Conservation (phyloP, 495 filamentous ascomycete species). For the Amphirosellinia nigrospora region DNA sequence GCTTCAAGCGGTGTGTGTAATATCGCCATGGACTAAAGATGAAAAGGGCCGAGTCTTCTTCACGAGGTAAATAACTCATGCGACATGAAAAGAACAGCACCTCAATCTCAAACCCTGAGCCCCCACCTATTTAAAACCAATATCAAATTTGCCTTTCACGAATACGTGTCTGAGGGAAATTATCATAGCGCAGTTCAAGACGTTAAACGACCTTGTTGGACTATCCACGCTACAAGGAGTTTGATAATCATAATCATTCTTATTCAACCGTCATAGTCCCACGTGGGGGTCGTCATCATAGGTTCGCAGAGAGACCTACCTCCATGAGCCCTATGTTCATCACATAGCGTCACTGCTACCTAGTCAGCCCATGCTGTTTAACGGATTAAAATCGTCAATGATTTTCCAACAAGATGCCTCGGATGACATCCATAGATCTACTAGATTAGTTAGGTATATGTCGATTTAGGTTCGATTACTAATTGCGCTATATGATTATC, state of each 20-base stretch:
- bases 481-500: too few species aligned
- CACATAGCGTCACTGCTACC: background rate
- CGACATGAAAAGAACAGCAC: background rate
- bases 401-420: background rate
- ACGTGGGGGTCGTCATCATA: constrained; percentile 9
- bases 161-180: background rate
- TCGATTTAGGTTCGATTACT: too few species aligned
- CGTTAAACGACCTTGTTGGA: background rate
- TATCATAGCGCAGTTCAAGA: background rate
- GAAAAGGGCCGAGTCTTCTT: constrained; percentile 8
- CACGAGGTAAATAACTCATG: background rate
- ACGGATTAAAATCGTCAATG: background rate
- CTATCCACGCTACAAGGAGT: background rate
- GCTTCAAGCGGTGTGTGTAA: background rate
- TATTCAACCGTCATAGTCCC: constrained; percentile 2
- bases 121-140: background rate
- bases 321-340: too few species aligned
- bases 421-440: background rate
- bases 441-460: too few species aligned
- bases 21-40: background rate
- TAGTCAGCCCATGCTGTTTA: background rate
- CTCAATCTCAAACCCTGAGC: background rate
- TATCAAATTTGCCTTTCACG: background rate
- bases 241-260: background rate
- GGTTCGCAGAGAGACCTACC: too few species aligned